phyloP scores from a whole-genome alignment of 441 rosid species.

The Gossypium schwendimanii region DNA sequence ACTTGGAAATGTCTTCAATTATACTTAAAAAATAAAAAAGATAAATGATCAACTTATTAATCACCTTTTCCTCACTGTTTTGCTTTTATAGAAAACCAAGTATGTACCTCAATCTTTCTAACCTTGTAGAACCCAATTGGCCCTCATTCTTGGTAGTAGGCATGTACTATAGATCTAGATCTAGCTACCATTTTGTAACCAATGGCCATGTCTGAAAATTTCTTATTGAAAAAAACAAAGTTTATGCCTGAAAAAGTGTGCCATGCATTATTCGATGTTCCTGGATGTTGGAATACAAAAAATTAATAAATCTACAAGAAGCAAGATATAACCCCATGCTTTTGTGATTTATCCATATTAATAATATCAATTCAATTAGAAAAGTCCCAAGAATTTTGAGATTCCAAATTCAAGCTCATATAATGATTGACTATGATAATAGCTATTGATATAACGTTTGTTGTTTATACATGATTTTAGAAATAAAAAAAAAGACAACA shows the following conservation, averaged over 20 bases:
- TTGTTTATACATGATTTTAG: no score
- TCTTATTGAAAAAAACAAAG: background rate
- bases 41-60: background rate
- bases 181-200: background rate
- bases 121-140: background rate
- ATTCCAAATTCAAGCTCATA: no score
- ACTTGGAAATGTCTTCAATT: background rate
- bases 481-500: no score
- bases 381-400: no score
- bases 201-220: background rate
- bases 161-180: background rate
- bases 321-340: background rate
- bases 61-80: background rate
- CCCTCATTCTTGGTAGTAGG: background rate
- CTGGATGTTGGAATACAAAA: background rate
- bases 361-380: background rate
- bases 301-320: background rate
- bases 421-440: no score
- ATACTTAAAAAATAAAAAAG: background rate
- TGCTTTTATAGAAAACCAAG: background rate
- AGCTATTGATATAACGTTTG: no score
- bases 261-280: background rate
- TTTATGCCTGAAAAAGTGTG: background rate
- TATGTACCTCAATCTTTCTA: background rate
- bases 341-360: background rate